Evolutionary conservation across 2,329 filamentous ascomycete genomes (phyloP).

Genomic region (Monosporascus sp.): DNA sequence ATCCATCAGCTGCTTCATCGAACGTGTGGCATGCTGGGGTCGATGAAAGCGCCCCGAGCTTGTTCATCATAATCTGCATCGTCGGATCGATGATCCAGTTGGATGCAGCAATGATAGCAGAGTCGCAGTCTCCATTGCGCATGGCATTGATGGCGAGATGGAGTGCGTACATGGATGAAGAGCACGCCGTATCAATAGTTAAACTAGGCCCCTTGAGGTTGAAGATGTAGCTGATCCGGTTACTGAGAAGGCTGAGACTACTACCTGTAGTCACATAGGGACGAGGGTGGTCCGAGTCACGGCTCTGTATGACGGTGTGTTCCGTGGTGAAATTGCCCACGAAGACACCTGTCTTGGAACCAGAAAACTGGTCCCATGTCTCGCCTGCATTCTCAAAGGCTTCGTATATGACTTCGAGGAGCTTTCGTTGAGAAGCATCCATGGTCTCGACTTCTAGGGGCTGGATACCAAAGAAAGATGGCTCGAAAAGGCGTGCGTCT

Average conservation of each 20-base stretch:
- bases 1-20: too few relatives aligned
- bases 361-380: conserved; percentile 11
- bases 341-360: conserved; percentile 23
- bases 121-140: conserved; percentile 9
- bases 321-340: conserved; percentile 21
- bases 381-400: conserved; percentile 27
- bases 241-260: conserved; percentile 8
- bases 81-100: conserved; percentile 23
- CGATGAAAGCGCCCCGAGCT: too few relatives aligned
- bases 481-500: conserved; percentile 30
- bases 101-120: conserved; percentile 22
- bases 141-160: conserved; percentile 18
- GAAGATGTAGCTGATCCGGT: conserved; percentile 27
- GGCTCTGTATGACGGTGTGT: conserved; percentile 12
- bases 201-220: conserved; percentile 27
- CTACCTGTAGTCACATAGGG: conserved; percentile 11
- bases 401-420: conserved; percentile 27
- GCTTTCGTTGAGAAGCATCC: conserved; percentile 31
- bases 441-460: conserved; percentile 24
- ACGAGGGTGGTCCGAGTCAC: conserved; percentile 12
- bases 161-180: conserved; percentile 26
- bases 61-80: conserved; percentile 9
- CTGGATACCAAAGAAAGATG: conserved; percentile 31
- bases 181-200: conserved; percentile 32
- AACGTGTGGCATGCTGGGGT: too few relatives aligned